Evolutionary conservation across 371 early-diverging fungal genomes (phyloP).

Genomic region (Mucor irregularis): DNA sequence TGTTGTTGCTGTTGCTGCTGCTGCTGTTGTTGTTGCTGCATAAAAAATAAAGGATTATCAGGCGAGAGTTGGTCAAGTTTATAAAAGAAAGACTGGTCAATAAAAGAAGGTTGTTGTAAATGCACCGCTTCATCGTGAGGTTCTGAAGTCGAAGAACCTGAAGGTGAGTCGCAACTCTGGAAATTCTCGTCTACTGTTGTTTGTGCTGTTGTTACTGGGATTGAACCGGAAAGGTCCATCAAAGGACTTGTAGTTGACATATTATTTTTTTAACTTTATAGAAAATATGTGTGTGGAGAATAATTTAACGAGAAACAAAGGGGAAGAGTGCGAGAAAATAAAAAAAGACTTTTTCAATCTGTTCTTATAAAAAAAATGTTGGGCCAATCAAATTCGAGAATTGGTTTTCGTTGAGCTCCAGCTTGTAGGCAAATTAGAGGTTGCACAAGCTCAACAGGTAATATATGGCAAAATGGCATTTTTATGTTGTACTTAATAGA

Average conservation of each 20-base stretch:
- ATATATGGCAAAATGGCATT: background rate
- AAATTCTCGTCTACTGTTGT: conserved; percentile 10
- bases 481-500: no score
- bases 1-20: conserved; percentile 15
- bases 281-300: no score
- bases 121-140: conserved; percentile 29
- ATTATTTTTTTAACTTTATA: background rate
- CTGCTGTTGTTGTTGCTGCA: conserved; percentile 28
- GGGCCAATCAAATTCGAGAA: no score
- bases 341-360: no score
- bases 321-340: background rate
- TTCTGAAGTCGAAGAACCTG: conserved; percentile 31
- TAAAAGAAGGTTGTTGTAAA: conserved; percentile 31
- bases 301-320: background rate
- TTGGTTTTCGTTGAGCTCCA: no score
- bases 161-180: conserved; percentile 32
- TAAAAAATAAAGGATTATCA: conserved; percentile 37
- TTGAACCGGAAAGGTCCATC: conserved; percentile 13
- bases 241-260: conserved; percentile 21
- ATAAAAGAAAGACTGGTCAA: conserved; percentile 43
- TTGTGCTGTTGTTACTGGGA: background rate
- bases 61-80: conserved; percentile 41
- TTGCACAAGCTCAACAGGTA: background rate
- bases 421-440: no score
- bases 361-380: no score